Evolutionary conservation across 2,329 filamentous ascomycete genomes (phyloP).

Genomic region (Dactylellina drechsleri): DNA sequence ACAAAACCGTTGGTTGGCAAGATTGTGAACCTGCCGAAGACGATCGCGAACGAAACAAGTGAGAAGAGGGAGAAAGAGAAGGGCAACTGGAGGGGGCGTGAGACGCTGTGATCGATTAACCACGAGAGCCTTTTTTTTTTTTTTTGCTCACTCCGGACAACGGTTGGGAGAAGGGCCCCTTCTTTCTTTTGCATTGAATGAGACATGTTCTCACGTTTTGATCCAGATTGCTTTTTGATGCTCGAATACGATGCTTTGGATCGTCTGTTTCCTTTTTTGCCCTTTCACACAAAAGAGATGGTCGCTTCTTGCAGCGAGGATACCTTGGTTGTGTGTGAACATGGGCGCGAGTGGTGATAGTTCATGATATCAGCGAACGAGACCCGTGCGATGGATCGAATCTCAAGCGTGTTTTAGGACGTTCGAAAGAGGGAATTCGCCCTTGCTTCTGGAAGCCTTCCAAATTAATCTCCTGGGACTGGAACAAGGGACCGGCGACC

Average conservation of each 20-base stretch:
- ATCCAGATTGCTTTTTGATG: slow-evolving; percentile 48
- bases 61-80: slow-evolving; percentile 7
- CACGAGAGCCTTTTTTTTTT: slow-evolving; percentile 7
- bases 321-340: not conserved
- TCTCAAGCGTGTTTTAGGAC: slow-evolving; percentile 41
- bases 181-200: slow-evolving; percentile 26
- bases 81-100: slow-evolving; percentile 25
- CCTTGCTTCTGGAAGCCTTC: slow-evolving; percentile 55
- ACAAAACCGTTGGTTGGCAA: slow-evolving; percentile 2
- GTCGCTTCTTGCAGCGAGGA: not conserved
- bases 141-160: too few species aligned
- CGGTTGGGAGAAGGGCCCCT: slow-evolving; percentile 32
- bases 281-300: too few species aligned
- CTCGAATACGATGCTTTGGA: not conserved
- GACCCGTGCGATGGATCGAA: slow-evolving; percentile 1
- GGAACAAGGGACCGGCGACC: slow-evolving; percentile 16
- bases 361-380: slow-evolving; percentile 18
- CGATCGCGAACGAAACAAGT: too few species aligned
- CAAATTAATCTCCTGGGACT: slow-evolving; percentile 53
- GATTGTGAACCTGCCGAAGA: too few species aligned
- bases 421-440: slow-evolving; percentile 49
- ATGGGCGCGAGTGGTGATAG: too few species aligned
- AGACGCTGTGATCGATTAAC: slow-evolving; percentile 13
- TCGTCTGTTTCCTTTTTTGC: too few species aligned
- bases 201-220: slow-evolving; percentile 52